A percentile compares a stretch with the other conserved stretches of the same genome.
Evolutionary conservation across 2,329 filamentous ascomycete species (phyloP).

Genomic region (Talaromyces amestolkiae): DNA sequence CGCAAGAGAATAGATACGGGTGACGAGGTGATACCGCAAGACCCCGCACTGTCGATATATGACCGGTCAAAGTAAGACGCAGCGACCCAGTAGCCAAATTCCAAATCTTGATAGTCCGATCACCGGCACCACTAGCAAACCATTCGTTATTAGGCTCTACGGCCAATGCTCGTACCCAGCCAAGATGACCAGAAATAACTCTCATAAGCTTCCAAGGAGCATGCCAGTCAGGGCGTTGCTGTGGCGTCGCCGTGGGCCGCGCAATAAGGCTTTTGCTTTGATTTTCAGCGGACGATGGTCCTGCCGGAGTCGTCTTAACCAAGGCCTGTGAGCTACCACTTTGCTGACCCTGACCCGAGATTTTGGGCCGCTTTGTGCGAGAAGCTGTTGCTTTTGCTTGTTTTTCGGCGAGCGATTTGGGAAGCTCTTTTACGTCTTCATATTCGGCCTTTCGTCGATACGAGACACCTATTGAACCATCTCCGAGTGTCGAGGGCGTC

Average conservation of each 20-base stretch:
- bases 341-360: conserved; percentile 41
- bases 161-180: conserved; percentile 86
- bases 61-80: conserved; percentile 82
- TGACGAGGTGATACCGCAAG: conserved; percentile 89
- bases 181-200: conserved; percentile 92
- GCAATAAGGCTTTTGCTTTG: conserved; percentile 62
- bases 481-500: conserved; percentile 42
- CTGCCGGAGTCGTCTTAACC: conserved; percentile 39
- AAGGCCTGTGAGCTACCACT: conserved; percentile 57
- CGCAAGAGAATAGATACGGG: conserved; percentile 95
- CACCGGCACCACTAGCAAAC: conserved; percentile 94
- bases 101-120: conserved; percentile 98
- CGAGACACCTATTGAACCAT: conserved; percentile 44
- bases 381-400: conserved; percentile 65
- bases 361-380: conserved; percentile 62
- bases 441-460: conserved; percentile 64
- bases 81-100: conserved; percentile 86
- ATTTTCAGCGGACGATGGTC: conserved; percentile 30
- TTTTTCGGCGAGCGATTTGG: conserved; percentile 74
- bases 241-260: conserved; percentile 60
- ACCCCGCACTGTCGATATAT: conserved; percentile 89
- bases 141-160: conserved; percentile 96
- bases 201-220: conserved; percentile 97
- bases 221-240: conserved; percentile 88
- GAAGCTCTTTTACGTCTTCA: conserved; percentile 71